Evolutionary conservation across 2,329 filamentous ascomycete species (phyloP).

Genomic region (Fonsecaea erecta): DNA sequence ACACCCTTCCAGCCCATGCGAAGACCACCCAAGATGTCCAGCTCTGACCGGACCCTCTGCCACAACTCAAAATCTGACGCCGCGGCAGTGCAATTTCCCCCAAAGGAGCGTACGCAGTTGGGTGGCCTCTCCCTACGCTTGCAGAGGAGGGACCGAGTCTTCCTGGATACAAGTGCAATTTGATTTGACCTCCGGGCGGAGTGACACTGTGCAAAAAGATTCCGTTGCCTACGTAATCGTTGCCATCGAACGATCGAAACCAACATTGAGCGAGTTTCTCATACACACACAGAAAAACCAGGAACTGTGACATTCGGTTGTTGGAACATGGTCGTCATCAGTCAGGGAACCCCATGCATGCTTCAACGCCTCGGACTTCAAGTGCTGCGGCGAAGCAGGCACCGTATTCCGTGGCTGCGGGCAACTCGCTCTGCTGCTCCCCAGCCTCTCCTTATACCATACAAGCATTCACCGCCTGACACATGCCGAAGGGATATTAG

Average conservation of each 20-base stretch:
- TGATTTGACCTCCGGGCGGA: conserved; percentile 3
- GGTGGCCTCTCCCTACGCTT: conserved; percentile 2
- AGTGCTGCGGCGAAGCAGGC: no score
- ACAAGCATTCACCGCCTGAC: background rate
- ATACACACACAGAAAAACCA: background rate
- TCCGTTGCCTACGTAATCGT: background rate
- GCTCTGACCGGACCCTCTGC: background rate
- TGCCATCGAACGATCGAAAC: background rate
- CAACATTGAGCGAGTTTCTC: background rate
- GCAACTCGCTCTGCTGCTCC: background rate
- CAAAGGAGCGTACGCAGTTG: conserved; percentile 14
- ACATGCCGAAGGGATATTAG: background rate
- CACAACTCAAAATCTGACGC: conserved; percentile 10
- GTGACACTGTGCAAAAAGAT: background rate
- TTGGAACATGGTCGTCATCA: background rate
- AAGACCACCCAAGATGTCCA: background rate
- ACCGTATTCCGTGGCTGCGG: background rate
- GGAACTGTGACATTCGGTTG: background rate
- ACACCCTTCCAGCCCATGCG: background rate
- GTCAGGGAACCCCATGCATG: conserved; percentile 1
- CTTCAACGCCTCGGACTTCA: background rate
- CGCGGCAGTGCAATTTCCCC: conserved; percentile 28
- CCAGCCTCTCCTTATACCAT: no score
- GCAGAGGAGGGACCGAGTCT: background rate
- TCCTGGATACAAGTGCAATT: background rate